Percentiles rank a stretch among this genome's conserved stretches.
Conservation (phyloP, 148 eudicot species). For the Vaccinium darrowii region DNA sequence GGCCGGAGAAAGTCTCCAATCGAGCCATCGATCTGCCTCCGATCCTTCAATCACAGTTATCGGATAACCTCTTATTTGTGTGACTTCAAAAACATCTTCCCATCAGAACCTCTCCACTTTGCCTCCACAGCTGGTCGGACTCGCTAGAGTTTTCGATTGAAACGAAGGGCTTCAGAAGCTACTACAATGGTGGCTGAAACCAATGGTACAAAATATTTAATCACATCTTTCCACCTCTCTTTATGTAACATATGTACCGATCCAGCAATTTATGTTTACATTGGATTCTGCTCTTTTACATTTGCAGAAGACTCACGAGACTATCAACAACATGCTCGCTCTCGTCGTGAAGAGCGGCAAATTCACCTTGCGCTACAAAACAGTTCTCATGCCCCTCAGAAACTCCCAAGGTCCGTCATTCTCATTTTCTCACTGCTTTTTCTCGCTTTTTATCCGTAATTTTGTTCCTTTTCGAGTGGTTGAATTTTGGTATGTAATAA, state of each 20-base stretch:
- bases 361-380: constrained; percentile 57
- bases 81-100: no score
- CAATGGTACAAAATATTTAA: constrained; percentile 21
- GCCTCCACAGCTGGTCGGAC: background rate
- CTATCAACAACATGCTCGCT: constrained; percentile 62
- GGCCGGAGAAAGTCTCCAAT: no score
- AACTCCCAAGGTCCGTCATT: constrained; percentile 42
- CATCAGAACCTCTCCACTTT: background rate
- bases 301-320: constrained; percentile 71
- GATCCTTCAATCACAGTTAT: no score
- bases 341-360: constrained; percentile 72
- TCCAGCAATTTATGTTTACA: background rate
- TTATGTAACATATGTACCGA: background rate
- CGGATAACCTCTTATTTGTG: no score
- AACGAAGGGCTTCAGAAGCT: background rate
- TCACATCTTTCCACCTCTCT: background rate
- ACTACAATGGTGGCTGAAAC: constrained; percentile 8
- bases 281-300: background rate
- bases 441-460: background rate
- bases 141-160: constrained; percentile 1
- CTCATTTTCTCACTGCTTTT: background rate
- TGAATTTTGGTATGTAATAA: background rate
- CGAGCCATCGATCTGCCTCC: no score
- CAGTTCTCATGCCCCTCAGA: constrained; percentile 57
- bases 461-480: background rate